Conservation (phyloP, 2,329 filamentous ascomycete genomes). For the Penicillium sp. region DNA sequence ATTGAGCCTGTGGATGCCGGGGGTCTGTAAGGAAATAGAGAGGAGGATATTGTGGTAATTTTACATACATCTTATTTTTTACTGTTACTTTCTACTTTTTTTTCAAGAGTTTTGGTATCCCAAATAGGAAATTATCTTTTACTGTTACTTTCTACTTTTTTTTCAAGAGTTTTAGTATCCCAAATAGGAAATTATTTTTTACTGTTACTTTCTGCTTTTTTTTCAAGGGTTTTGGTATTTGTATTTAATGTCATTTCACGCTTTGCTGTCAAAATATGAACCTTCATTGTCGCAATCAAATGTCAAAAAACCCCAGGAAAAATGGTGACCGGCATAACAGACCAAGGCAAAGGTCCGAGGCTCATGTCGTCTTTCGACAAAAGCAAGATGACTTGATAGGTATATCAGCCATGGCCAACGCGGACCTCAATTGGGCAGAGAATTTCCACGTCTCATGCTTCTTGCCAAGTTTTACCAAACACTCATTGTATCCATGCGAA, state of each 20-base stretch:
- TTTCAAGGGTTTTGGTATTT: neutral
- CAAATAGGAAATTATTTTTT: too few relatives aligned
- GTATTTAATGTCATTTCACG: neutral
- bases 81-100: too few relatives aligned
- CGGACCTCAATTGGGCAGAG: slow-evolving; percentile 52
- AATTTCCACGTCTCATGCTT: slow-evolving; percentile 50
- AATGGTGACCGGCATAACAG: neutral
- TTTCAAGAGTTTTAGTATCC: too few relatives aligned
- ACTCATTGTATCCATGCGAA: slow-evolving; percentile 72
- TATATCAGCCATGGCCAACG: slow-evolving; percentile 61
- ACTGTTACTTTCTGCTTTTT: too few relatives aligned
- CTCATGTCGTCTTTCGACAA: slow-evolving; percentile 41
- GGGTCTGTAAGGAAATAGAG: neutral
- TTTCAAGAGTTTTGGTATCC: too few relatives aligned
- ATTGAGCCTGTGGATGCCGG: neutral
- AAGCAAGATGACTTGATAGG: slow-evolving; percentile 62
- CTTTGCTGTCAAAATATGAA: neutral
- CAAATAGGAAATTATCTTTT: too few relatives aligned
- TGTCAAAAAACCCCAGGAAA: neutral
- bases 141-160: too few relatives aligned
- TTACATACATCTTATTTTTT: neutral
- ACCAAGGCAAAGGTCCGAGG: too few relatives aligned
- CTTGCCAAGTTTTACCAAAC: slow-evolving; percentile 58
- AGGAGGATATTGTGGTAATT: neutral
- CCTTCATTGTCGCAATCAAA: neutral